Evolutionary conservation across 179 eudicot species (phyloP).

Genomic region (Carnegiea gigantea): DNA sequence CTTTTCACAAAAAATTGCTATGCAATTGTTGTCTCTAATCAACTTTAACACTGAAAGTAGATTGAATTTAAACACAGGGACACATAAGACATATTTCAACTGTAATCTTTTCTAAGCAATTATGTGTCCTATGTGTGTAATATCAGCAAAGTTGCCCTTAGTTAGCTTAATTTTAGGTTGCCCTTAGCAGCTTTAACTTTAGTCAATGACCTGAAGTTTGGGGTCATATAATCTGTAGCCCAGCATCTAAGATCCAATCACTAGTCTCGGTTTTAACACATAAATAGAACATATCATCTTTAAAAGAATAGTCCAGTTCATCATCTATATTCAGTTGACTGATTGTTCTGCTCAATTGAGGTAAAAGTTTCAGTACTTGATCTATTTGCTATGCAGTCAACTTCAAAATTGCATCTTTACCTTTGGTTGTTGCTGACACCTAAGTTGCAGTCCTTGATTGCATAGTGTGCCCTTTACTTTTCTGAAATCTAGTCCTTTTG

Average conservation of each 20-base stretch:
- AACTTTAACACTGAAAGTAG: background rate
- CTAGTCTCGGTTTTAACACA: too few relatives aligned
- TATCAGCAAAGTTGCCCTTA: background rate
- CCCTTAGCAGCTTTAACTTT: background rate
- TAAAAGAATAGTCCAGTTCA: background rate
- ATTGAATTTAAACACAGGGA: background rate
- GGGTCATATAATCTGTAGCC: slow-evolving; percentile 4
- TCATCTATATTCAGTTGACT: background rate
- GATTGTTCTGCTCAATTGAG: too few relatives aligned
- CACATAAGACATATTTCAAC: background rate
- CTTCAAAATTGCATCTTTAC: accelerated
- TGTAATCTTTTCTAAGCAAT: background rate
- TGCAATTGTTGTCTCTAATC: background rate
- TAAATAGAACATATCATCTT: too few relatives aligned
- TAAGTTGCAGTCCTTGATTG: slow-evolving; percentile 35
- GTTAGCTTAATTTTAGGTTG: background rate
- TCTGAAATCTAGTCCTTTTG: too few relatives aligned
- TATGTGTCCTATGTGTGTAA: background rate
- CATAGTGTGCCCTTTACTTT: background rate
- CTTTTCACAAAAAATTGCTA: background rate
- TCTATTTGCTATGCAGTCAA: background rate
- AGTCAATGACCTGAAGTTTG: background rate
- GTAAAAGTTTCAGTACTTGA: background rate
- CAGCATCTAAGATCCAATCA: background rate
- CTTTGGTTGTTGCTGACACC: background rate